Conservation (phyloP, 192 early-diverging fungal species). For the Entrophospora sp. region DNA sequence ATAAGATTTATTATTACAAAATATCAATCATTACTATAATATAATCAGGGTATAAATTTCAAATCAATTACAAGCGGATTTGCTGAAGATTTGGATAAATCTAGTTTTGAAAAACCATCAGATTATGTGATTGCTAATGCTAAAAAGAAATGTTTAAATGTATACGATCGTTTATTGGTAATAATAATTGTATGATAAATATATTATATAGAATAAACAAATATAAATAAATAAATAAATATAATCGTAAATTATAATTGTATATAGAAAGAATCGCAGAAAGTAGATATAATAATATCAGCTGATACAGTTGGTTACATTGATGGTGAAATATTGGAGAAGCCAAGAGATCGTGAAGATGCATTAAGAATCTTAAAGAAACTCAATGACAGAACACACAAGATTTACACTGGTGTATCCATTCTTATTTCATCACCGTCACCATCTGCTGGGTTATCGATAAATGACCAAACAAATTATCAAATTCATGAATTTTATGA, state of each 20-base stretch:
- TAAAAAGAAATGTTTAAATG: conserved; percentile 57
- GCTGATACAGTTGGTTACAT: conserved; percentile 77
- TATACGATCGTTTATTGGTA: conserved; percentile 48
- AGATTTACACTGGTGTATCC: conserved; percentile 67
- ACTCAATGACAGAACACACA: conserved; percentile 55
- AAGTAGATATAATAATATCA: conserved; percentile 60
- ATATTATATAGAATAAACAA: not conserved
- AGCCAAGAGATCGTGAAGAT: conserved; percentile 51
- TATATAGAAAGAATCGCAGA: conserved; percentile 7
- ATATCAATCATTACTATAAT: not conserved
- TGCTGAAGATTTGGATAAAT: conserved; percentile 70
- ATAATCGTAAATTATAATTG: too few relatives aligned
- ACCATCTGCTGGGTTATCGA: conserved; percentile 16
- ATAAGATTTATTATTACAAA: not conserved
- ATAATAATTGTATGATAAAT: not conserved
- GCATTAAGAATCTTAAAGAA: conserved; percentile 54
- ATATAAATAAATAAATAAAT: conserved; percentile 5
- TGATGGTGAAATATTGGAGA: conserved; percentile 68
- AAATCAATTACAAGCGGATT: conserved; percentile 61
- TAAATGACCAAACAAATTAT: conserved; percentile 1
- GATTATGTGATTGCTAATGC: conserved; percentile 72
- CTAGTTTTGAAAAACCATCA: conserved; percentile 39
- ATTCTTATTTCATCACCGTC: conserved; percentile 32
- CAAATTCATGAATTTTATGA: conserved; percentile 40
- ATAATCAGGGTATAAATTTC: conserved; percentile 47